Conservation (phyloP, 768 basidiomycete species). For the Calocybe cyanea region DNA sequence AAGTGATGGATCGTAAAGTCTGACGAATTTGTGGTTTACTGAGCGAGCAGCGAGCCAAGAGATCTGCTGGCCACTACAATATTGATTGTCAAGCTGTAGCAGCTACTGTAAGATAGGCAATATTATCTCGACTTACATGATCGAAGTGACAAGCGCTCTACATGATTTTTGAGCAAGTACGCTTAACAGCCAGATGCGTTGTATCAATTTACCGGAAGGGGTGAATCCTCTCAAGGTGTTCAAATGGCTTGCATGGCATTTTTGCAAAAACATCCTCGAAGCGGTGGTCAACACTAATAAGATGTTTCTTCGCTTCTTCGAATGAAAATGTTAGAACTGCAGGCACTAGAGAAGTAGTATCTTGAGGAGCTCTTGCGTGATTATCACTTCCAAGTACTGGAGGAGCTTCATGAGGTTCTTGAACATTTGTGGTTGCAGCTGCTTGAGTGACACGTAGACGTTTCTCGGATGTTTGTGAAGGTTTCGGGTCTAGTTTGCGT, state of each 20-base stretch:
- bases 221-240: conserved; percentile 70
- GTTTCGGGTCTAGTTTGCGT: conserved; percentile 13
- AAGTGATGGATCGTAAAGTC: conserved; percentile 69
- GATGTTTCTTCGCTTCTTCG: conserved; percentile 68
- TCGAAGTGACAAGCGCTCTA: conserved; percentile 69
- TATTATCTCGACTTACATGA: conserved; percentile 45
- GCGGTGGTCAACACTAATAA: conserved; percentile 61
- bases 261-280: conserved; percentile 66
- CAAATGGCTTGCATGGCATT: conserved; percentile 73
- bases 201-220: conserved; percentile 66
- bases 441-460: conserved; percentile 8
- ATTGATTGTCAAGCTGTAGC: not conserved
- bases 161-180: not conserved
- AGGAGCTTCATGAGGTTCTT: not conserved
- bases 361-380: conserved; percentile 3
- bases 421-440: not conserved
- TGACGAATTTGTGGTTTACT: conserved; percentile 75
- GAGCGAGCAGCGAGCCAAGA: conserved; percentile 85
- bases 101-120: not conserved
- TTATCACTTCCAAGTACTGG: conserved; percentile 8
- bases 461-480: conserved; percentile 10
- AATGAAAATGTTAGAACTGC: conserved; percentile 75
- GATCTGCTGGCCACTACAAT: conserved; percentile 68
- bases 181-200: not conserved
- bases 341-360: conserved; percentile 47